These are phyloP conservation scores for Lachnellula suecica DNA, from an alignment of 2,329 filamentous ascomycete genomes.

Conservation along the genomic window DNA sequence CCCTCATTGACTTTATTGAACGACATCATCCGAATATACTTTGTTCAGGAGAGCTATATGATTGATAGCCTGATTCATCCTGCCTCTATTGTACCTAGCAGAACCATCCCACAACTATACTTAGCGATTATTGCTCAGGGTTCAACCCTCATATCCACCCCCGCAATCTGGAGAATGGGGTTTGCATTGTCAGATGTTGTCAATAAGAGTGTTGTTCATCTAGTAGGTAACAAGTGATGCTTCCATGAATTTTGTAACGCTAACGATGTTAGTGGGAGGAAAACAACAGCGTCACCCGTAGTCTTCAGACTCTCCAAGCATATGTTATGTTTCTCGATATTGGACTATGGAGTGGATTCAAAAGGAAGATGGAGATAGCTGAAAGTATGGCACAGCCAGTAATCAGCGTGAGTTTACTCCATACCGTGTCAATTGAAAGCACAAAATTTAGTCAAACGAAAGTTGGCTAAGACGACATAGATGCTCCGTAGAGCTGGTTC, in stretches of 20 bases:
- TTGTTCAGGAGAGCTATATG: conserved; percentile 13
- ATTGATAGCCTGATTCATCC: conserved; percentile 17
- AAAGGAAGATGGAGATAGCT: conserved; percentile 57
- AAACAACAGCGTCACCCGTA: conserved; percentile 48
- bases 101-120: conserved; percentile 14
- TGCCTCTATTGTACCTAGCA: conserved; percentile 8
- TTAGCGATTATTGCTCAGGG: conserved; percentile 18
- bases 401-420: conserved; percentile 38
- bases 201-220: conserved; percentile 8
- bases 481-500: conserved; percentile 49
- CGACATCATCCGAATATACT: conserved; percentile 17
- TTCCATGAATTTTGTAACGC: not conserved
- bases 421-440: no score
- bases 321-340: conserved; percentile 50
- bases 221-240: conserved; percentile 8
- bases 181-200: conserved; percentile 22
- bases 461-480: conserved; percentile 7
- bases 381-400: conserved; percentile 56
- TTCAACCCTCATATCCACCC: conserved; percentile 17
- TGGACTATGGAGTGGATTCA: conserved; percentile 58
- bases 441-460: not conserved
- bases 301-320: conserved; percentile 50
- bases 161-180: conserved; percentile 25
- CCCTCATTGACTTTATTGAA: conserved; percentile 20
- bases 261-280: conserved; percentile 41